A percentile compares a stretch with the other conserved stretches of the same genome.
Evolutionary conservation across 441 rosid species (phyloP).

Genomic region (Dalechampia spathulata): DNA sequence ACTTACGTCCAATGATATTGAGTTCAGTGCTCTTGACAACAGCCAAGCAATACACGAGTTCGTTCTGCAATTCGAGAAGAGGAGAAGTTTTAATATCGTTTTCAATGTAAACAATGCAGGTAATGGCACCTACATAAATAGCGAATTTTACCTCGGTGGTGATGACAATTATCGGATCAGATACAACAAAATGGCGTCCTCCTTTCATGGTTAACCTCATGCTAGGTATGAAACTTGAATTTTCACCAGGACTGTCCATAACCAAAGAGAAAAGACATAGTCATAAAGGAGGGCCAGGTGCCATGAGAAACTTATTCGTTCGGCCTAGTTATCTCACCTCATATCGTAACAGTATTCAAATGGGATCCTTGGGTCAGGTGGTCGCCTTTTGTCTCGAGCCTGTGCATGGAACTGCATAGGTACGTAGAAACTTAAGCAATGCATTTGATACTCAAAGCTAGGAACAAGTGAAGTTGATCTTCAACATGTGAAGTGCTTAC

Average conservation of each 20-base stretch:
- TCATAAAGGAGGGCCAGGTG: not conserved
- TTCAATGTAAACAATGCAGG: slow-evolving; percentile 1
- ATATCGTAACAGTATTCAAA: slow-evolving; percentile 77
- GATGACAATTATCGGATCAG: slow-evolving; percentile 58
- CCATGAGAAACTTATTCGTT: not conserved
- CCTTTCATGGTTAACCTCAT: slow-evolving; percentile 84
- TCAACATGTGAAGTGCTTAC: slow-evolving; percentile 36
- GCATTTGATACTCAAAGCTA: not conserved
- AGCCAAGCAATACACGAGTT: slow-evolving; percentile 61
- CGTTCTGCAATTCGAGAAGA: slow-evolving; percentile 39
- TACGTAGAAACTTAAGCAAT: slow-evolving; percentile 5
- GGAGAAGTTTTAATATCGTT: slow-evolving; percentile 5
- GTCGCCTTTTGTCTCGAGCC: slow-evolving; percentile 47
- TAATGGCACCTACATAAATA: not conserved
- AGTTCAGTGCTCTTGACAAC: slow-evolving; percentile 67
- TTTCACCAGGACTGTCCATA: slow-evolving; percentile 46
- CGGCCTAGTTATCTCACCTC: slow-evolving; percentile 35
- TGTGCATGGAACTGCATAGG: slow-evolving; percentile 59
- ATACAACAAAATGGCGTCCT: slow-evolving; percentile 47
- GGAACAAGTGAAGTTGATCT: not conserved
- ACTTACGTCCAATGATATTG: slow-evolving; percentile 89
- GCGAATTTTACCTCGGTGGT: slow-evolving; percentile 32
- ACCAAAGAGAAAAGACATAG: slow-evolving; percentile 12
- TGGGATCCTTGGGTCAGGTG: slow-evolving; percentile 42
- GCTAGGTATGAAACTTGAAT: slow-evolving; percentile 41